Conservation (phyloP, 176 grass and related monocot genomes). For the sorghum (Sorghum bicolor) region DNA sequence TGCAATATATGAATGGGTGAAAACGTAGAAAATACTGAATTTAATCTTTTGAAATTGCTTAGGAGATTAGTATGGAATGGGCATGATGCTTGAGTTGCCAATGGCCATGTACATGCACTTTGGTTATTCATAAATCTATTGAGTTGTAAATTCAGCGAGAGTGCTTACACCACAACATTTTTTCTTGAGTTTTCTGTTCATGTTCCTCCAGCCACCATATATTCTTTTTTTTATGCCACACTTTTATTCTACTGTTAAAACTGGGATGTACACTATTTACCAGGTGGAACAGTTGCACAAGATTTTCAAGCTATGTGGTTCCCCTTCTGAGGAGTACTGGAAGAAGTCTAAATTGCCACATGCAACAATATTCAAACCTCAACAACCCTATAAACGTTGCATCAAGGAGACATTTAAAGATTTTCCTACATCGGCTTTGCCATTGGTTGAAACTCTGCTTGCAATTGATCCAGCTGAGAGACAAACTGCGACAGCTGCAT, state of each 20-base stretch:
- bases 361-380: conserved; percentile 59
- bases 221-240: not conserved
- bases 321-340: conserved; percentile 63
- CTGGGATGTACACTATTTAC: conserved; percentile 23
- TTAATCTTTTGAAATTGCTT: conserved; percentile 3
- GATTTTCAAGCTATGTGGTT: conserved; percentile 69
- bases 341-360: conserved; percentile 65
- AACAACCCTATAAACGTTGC: conserved; percentile 56
- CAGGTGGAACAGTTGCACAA: conserved; percentile 70
- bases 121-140: not conserved
- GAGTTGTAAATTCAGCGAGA: not conserved
- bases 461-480: conserved; percentile 55
- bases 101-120: not conserved
- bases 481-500: conserved; percentile 55
- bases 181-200: not conserved
- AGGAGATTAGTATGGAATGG: not conserved
- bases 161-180: not conserved
- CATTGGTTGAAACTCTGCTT: conserved; percentile 59
- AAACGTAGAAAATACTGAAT: not conserved
- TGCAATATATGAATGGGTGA: not conserved
- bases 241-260: conserved; percentile 21
- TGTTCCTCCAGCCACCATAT: not conserved
- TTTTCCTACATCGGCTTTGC: conserved; percentile 46
- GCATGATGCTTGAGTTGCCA: not conserved
- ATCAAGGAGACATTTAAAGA: conserved; percentile 59